Evolutionary conservation across 345 rosid genomes (phyloP), one percentile per base, ranked within the genome.

Genomic region (Bretschneidera sinensis): DNA sequence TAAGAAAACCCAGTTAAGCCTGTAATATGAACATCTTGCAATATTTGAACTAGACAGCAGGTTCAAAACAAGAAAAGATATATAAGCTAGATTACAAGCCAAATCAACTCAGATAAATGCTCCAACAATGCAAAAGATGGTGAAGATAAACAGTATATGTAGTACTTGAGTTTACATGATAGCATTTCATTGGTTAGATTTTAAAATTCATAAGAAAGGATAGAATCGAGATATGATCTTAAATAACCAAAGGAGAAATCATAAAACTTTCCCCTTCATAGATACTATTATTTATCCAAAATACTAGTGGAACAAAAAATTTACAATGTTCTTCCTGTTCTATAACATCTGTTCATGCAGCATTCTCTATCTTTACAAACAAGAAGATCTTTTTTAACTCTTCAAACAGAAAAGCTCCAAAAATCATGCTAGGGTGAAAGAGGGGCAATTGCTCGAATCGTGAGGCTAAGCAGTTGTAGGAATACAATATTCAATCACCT

Each of bases 401-500:
- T 58, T 72, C 78, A 80, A 77, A 64, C 43, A 57, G 64, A 55
- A 71, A 70, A 77, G 62, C 74, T 51, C 71, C 64, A 76, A 74
- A 39, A 78, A 50, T 73, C 74, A 73, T 71, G 66, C 68, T 48
- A 63, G 57, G 76, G 56, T 48, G 61, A 63, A 71, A 57, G 69
- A 66, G 43, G 75, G 69, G 70, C 57, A 64, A 61, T 53, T 66
- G 72, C 74, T 64, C 62, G n/a, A 76, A 64, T 57, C 51, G 34
- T 62, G 73, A 68, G 68, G 71, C 66, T 48, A 71, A 73, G 79
- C 79, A 77, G 67, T 58, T 70, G 60, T 64, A 69, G 74, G 74
- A 75, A 84, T 71, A 78, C 72, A 51, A 80, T 66, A 76, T 69
- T 70, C 73, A 78, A 67, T 67, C 64, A 70, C 79, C 76, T 74